Conservation (phyloP, 2,329 filamentous ascomycete species). For the Colletotrichum sp. region DNA sequence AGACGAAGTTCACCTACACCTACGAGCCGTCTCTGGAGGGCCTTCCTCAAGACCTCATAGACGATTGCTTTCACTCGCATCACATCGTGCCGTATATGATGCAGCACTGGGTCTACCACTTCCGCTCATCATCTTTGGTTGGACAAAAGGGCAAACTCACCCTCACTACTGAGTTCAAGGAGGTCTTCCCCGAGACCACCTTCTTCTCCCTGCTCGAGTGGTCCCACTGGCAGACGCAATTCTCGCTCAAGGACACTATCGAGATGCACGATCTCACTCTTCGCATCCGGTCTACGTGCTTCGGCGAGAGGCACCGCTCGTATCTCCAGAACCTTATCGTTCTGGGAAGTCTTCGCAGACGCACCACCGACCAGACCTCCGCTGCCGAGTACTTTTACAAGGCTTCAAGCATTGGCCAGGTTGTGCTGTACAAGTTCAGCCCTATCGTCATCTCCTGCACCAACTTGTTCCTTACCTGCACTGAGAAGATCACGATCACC, state of each 20-base stretch:
- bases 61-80: constrained; percentile 30
- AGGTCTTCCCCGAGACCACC: constrained; percentile 38
- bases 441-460: constrained; percentile 38
- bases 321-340: constrained; percentile 42
- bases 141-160: constrained; percentile 29
- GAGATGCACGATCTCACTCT: constrained; percentile 37
- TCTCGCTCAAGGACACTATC: constrained; percentile 26
- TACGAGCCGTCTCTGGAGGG: constrained; percentile 32
- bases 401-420: constrained; percentile 35
- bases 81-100: constrained; percentile 38
- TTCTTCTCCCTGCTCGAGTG: constrained; percentile 40
- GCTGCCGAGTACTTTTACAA: constrained; percentile 40
- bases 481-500: constrained; percentile 37
- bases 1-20: constrained; percentile 27
- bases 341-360: constrained; percentile 36
- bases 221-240: constrained; percentile 32
- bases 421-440: constrained; percentile 34
- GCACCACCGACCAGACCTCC: constrained; percentile 24
- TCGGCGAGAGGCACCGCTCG: constrained; percentile 37
- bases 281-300: constrained; percentile 37
- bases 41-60: constrained; percentile 28
- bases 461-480: constrained; percentile 37
- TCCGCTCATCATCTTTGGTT: constrained; percentile 36
- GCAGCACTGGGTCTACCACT: constrained; percentile 39
- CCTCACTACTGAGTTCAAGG: constrained; percentile 36